phyloP scores from a whole-genome alignment of 2,329 filamentous ascomycete species.

The Arthrobotrys entomopaga region DNA sequence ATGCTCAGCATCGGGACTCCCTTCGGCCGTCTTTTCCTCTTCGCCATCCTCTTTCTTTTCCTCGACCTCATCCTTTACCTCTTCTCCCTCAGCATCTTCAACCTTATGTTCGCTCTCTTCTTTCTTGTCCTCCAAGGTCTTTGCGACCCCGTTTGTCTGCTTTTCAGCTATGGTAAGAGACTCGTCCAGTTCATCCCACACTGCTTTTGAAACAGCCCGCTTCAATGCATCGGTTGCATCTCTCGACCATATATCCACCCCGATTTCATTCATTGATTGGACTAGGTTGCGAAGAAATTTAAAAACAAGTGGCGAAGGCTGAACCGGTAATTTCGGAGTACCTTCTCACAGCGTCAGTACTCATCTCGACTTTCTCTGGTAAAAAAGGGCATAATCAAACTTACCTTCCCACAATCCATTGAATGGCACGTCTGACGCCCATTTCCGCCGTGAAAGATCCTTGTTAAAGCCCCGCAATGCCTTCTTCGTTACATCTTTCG shows the following conservation, averaged over 20 bases:
- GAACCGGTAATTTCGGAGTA: conserved; percentile 74
- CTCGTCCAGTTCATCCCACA: conserved; percentile 41
- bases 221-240: conserved; percentile 65
- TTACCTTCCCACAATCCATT: conserved; percentile 39
- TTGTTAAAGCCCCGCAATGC: conserved; percentile 39
- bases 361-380: background rate
- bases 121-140: background rate
- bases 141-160: conserved; percentile 31
- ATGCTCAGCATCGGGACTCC: background rate
- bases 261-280: conserved; percentile 74
- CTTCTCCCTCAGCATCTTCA: background rate
- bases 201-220: conserved; percentile 20
- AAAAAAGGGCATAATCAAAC: background rate
- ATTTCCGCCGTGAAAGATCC: conserved; percentile 44
- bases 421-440: conserved; percentile 40
- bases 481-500: conserved; percentile 38
- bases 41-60: conserved; percentile 1
- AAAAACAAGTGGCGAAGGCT: conserved; percentile 80
- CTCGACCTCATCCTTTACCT: background rate
- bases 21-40: background rate
- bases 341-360: conserved; percentile 9
- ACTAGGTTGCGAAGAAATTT: conserved; percentile 75
- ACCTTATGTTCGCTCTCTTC: background rate
- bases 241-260: conserved; percentile 83
- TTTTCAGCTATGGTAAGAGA: conserved; percentile 36